Evolutionary conservation across 495 filamentous ascomycete species (phyloP).

Genomic region (Bacidia gigantensis): DNA sequence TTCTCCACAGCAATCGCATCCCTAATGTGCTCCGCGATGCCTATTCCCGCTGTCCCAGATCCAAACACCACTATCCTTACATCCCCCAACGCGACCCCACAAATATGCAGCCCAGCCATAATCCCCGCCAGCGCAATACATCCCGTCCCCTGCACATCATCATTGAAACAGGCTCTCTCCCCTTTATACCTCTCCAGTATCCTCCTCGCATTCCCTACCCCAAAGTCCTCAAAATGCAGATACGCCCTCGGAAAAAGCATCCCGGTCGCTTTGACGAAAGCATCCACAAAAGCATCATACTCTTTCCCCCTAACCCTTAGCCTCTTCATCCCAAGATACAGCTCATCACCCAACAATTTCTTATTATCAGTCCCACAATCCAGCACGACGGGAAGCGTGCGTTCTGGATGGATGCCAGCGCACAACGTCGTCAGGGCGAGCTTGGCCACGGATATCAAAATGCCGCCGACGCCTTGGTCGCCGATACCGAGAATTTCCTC

Average conservation of each 20-base stretch:
- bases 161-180: conserved; percentile 74
- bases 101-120: conserved; percentile 56
- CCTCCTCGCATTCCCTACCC: conserved; percentile 42
- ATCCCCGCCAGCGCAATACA: conserved; percentile 77
- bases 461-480: conserved; percentile 80
- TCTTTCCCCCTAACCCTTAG: conserved; percentile 52
- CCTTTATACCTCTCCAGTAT: conserved; percentile 63
- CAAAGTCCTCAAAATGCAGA: conserved; percentile 68
- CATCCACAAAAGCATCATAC: conserved; percentile 68
- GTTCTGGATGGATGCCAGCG: conserved; percentile 68
- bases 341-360: conserved; percentile 57
- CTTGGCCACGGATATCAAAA: conserved; percentile 76
- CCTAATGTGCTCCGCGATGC: conserved; percentile 70
- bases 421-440: conserved; percentile 70
- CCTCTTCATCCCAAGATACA: conserved; percentile 65
- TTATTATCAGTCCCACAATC: conserved; percentile 83
- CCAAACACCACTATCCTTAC: conserved; percentile 63
- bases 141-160: conserved; percentile 84
- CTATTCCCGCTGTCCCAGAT: conserved; percentile 72
- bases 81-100: conserved; percentile 50
- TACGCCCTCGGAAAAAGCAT: conserved; percentile 67
- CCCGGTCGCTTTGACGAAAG: conserved; percentile 51
- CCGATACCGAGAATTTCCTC: conserved; percentile 79
- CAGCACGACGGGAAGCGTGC: conserved; percentile 70
- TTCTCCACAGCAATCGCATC: conserved; percentile 63